Evolutionary conservation across 805 yeast genomes (phyloP).

Genomic region (Candida maltosa): DNA sequence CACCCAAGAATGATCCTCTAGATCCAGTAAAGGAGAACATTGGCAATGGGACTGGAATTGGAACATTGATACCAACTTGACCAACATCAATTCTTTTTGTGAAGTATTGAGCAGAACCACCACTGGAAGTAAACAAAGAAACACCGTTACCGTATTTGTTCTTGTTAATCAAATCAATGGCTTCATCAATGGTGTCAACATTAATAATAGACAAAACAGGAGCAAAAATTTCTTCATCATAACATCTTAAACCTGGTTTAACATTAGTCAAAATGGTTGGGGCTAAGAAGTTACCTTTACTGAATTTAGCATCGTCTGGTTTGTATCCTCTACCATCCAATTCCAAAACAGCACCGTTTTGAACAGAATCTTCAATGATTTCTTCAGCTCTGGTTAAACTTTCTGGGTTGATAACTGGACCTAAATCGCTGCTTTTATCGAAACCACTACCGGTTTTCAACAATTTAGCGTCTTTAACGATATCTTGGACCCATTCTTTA

Average conservation of each 20-base stretch:
- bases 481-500: conserved; percentile 59
- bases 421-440: conserved; percentile 58
- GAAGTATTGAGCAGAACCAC: conserved; percentile 68
- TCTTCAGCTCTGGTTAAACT: conserved; percentile 52
- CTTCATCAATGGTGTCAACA: conserved; percentile 64
- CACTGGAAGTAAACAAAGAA: conserved; percentile 66
- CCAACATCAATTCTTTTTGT: conserved; percentile 68
- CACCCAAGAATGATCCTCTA: conserved; percentile 74
- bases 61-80: conserved; percentile 75
- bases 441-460: conserved; percentile 68
- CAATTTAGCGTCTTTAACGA: conserved; percentile 52
- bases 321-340: conserved; percentile 61
- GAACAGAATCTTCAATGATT: conserved; percentile 53
- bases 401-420: conserved; percentile 68
- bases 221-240: conserved; percentile 75
- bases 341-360: conserved; percentile 58
- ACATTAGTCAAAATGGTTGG: conserved; percentile 64
- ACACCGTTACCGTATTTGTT: conserved; percentile 68
- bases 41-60: conserved; percentile 79
- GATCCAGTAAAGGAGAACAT: conserved; percentile 80
- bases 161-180: conserved; percentile 58
- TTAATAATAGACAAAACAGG: conserved; percentile 66
- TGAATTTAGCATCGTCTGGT: conserved; percentile 33
- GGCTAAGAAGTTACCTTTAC: conserved; percentile 66
- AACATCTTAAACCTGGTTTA: conserved; percentile 67